phyloP scores from a whole-genome alignment of 2,329 filamentous ascomycete genomes.

The Salinomyces thailandicus region DNA sequence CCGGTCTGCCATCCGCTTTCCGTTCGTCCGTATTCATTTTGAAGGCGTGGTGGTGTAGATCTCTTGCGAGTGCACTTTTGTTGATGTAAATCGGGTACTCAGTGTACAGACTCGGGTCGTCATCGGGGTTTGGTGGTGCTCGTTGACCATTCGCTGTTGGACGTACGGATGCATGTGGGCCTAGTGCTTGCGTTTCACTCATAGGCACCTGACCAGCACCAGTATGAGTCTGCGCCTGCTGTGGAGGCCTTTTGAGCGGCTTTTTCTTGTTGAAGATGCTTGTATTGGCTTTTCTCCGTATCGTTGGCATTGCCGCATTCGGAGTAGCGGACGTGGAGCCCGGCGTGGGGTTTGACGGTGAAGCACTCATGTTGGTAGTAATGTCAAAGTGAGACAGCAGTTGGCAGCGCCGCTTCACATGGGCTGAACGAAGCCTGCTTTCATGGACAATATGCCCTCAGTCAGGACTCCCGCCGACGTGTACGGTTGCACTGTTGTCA shows the following conservation, averaged over 20 bases:
- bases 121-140: conserved; percentile 9
- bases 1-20: conserved; percentile 13
- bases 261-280: conserved; percentile 24
- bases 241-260: conserved; percentile 22
- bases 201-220: conserved; percentile 5
- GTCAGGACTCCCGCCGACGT: too few species aligned
- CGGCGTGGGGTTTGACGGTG: conserved; percentile 20
- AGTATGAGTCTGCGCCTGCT: conserved; percentile 3
- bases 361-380: conserved; percentile 26
- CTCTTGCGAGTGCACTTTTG: conserved; percentile 68
- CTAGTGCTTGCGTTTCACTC: conserved; percentile 1
- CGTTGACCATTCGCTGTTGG: neutral
- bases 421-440: too few species aligned
- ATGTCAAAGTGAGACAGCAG: too few species aligned
- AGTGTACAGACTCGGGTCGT: conserved; percentile 19
- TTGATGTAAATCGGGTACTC: conserved; percentile 70
- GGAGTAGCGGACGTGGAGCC: neutral
- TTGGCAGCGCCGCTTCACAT: too few species aligned
- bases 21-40: conserved; percentile 52
- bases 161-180: conserved; percentile 4
- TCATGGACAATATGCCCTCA: too few species aligned
- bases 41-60: conserved; percentile 78
- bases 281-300: conserved; percentile 25
- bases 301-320: conserved; percentile 15
- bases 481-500: too few species aligned